These are phyloP conservation scores for Drechslera avenae DNA, from an alignment of 2,329 filamentous ascomycete species.

Conservation along the genomic window DNA sequence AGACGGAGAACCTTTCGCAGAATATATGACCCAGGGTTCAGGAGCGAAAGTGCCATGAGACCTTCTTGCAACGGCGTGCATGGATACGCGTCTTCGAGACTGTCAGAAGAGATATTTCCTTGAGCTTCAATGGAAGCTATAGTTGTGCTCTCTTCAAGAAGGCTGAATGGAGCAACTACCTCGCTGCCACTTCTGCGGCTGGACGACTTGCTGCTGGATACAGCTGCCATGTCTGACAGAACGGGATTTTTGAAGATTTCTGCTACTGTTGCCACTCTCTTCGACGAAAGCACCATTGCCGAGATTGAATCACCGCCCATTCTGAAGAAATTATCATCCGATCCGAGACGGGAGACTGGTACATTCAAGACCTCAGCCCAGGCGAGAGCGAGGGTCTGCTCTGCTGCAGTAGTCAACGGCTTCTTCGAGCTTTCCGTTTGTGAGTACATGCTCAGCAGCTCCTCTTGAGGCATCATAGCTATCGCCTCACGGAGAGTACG, in stretches of 20 bases:
- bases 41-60: slow-evolving; percentile 5
- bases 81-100: slow-evolving; percentile 21
- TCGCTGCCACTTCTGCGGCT: not conserved
- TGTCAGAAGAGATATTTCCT: not conserved
- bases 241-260: not conserved
- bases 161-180: not conserved
- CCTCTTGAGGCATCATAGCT: slow-evolving; percentile 10
- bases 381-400: slow-evolving; percentile 14
- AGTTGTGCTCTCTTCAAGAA: not conserved
- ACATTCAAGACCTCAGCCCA: slow-evolving; percentile 24
- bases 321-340: slow-evolving; percentile 24
- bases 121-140: not conserved
- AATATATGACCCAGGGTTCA: slow-evolving; percentile 58
- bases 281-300: slow-evolving; percentile 8
- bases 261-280: not conserved
- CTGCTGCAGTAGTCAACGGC: not conserved
- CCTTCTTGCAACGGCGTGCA: slow-evolving; percentile 18
- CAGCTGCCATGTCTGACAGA: not conserved
- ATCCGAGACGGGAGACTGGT: slow-evolving; percentile 8
- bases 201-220: not conserved
- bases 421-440: slow-evolving; percentile 2
- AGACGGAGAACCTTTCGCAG: slow-evolving; percentile 50
- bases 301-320: slow-evolving; percentile 15
- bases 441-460: slow-evolving; percentile 14
- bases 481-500: not conserved